Evolutionary conservation across 2,329 filamentous ascomycete genomes (phyloP).

Genomic region (Nannizziopsis arthrosporioides): DNA sequence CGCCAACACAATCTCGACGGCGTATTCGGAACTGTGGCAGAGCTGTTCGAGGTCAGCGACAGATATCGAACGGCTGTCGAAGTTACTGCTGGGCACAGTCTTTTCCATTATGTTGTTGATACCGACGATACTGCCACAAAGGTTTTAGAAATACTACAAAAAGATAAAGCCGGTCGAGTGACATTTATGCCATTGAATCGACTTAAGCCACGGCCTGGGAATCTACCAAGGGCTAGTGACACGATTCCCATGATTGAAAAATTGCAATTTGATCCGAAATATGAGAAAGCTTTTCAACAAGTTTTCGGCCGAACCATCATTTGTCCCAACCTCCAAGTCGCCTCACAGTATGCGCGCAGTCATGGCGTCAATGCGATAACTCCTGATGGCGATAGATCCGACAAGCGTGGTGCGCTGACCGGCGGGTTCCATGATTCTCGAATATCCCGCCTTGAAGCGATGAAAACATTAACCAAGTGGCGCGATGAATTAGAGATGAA

Average conservation of each 20-base stretch:
- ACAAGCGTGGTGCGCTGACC: conserved; percentile 89
- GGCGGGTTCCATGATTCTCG: conserved; percentile 85
- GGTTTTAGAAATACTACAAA: conserved; percentile 67
- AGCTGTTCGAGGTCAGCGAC: conserved; percentile 78
- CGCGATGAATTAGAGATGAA: conserved; percentile 62
- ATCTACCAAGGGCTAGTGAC: conserved; percentile 75
- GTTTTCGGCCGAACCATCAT: conserved; percentile 94
- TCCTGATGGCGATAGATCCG: conserved; percentile 83
- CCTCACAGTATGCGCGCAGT: conserved; percentile 80
- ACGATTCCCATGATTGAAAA: conserved; percentile 79
- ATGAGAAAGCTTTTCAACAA: conserved; percentile 78
- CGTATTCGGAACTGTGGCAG: conserved; percentile 83
- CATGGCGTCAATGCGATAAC: conserved; percentile 90
- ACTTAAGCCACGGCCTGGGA: conserved; percentile 56
- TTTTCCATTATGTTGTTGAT: conserved; percentile 95
- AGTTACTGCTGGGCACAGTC: conserved; percentile 78
- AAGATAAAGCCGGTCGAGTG: conserved; percentile 68
- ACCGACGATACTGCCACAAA: conserved; percentile 75
- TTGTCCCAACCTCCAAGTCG: conserved; percentile 77
- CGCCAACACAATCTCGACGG: conserved; percentile 67
- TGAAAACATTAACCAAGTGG: conserved; percentile 62
- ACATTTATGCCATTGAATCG: conserved; percentile 92
- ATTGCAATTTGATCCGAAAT: conserved; percentile 63
- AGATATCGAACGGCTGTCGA: conserved; percentile 81
- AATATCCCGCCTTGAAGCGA: conserved; percentile 74